Evolutionary conservation across 129 eudicot species (phyloP).

Genomic region (Artemisia tridentata): DNA sequence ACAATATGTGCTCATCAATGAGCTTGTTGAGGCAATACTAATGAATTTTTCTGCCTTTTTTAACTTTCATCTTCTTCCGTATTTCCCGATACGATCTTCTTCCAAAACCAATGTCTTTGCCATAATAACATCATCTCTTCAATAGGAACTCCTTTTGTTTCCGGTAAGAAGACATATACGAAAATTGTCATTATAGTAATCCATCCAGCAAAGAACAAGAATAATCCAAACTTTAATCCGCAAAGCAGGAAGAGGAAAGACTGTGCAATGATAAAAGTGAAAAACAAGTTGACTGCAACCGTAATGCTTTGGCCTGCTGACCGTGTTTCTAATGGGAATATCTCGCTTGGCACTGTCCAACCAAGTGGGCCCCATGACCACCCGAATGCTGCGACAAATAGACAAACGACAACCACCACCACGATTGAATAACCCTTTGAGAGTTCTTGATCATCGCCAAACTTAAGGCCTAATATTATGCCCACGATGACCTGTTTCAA

Average conservation of each 20-base stretch:
- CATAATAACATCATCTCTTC: slow-evolving; percentile 89
- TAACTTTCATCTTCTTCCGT: slow-evolving; percentile 25
- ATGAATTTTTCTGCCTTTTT: slow-evolving; percentile 16
- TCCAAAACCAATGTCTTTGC: slow-evolving; percentile 95
- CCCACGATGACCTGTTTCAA: slow-evolving; percentile 68
- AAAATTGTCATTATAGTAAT: slow-evolving; percentile 74
- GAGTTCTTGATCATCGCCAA: slow-evolving; percentile 59
- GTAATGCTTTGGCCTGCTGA: slow-evolving; percentile 98
- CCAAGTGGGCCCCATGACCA: slow-evolving; percentile 99
- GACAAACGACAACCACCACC: slow-evolving; percentile 77
- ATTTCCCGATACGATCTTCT: slow-evolving; percentile 48
- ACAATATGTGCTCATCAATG: neutral
- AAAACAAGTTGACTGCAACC: slow-evolving; percentile 84
- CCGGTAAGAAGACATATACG: slow-evolving; percentile 76
- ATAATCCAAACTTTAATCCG: slow-evolving; percentile 71
- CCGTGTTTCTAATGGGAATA: slow-evolving; percentile 82
- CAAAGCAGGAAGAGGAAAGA: slow-evolving; percentile 80
- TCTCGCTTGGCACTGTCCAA: slow-evolving; percentile 97
- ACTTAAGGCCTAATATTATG: slow-evolving; percentile 67
- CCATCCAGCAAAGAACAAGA: slow-evolving; percentile 85
- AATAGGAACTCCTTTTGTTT: slow-evolving; percentile 92
- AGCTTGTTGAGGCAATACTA: slow-evolving; percentile 10
- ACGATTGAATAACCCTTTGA: slow-evolving; percentile 51
- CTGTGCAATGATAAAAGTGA: slow-evolving; percentile 84
- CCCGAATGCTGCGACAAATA: slow-evolving; percentile 89